These are phyloP conservation scores for Hymenoscyphus repandus DNA, from an alignment of 2,329 filamentous ascomycete genomes.

Conservation along the genomic window DNA sequence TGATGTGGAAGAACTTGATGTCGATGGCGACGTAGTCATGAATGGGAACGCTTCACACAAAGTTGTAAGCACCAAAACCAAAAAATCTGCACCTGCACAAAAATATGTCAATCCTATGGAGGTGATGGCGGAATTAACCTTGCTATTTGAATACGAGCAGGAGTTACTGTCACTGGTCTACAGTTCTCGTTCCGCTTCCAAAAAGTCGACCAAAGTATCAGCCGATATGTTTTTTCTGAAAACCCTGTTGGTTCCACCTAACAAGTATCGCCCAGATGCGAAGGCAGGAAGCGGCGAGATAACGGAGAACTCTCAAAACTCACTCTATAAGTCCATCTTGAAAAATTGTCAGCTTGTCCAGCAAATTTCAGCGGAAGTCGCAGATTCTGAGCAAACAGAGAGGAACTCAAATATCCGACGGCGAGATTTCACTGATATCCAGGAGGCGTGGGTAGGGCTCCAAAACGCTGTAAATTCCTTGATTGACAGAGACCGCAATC, in stretches of 20 bases:
- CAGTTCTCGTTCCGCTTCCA: constrained; percentile 58
- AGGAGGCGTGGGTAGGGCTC: constrained; percentile 75
- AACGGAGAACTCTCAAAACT: constrained; percentile 83
- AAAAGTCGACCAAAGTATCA: constrained; percentile 52
- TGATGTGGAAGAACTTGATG: constrained; percentile 43
- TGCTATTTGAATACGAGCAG: constrained; percentile 82
- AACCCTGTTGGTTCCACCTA: constrained; percentile 82
- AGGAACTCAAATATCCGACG: constrained; percentile 34
- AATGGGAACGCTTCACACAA: constrained; percentile 41
- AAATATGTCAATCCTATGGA: constrained; percentile 79
- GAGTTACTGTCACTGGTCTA: constrained; percentile 84
- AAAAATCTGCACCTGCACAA: constrained; percentile 44
- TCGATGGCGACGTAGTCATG: constrained; percentile 54
- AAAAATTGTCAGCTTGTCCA: constrained; percentile 68
- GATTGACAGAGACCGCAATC: constrained; percentile 84
- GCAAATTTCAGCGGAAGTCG: constrained; percentile 57
- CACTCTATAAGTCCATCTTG: constrained; percentile 79
- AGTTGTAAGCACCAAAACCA: constrained; percentile 33
- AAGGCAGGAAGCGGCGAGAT: constrained; percentile 75
- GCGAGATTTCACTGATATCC: constrained; percentile 68
- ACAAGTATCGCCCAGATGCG: constrained; percentile 83
- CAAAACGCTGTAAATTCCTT: constrained; percentile 91
- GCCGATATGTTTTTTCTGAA: constrained; percentile 94
- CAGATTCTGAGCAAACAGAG: constrained; percentile 7
- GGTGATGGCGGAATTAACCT: constrained; percentile 69